These are phyloP conservation scores for Pulveroboletus ravenelii DNA, from an alignment of 768 basidiomycete genomes.

Conservation along the genomic window DNA sequence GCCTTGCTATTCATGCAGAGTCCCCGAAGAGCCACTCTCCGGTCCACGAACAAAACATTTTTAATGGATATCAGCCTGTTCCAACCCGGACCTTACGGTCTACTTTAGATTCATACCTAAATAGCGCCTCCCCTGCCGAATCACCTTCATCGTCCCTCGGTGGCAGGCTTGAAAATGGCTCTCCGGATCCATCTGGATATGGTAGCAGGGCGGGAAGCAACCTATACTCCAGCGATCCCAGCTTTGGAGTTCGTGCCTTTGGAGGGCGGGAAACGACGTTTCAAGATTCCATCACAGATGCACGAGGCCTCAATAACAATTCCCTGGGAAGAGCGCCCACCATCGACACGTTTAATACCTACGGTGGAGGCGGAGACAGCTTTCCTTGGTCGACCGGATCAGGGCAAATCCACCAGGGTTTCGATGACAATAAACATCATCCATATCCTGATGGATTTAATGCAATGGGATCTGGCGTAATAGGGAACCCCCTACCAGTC, in stretches of 20 bases:
- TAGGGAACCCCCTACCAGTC: conserved; percentile 16
- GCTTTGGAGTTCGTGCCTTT: conserved; percentile 31
- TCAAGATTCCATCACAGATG: conserved; percentile 39
- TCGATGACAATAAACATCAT: conserved; percentile 19
- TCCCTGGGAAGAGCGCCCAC: conserved; percentile 29
- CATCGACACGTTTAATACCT: conserved; percentile 38
- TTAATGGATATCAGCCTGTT: conserved; percentile 60
- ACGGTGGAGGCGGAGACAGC: conserved; percentile 27
- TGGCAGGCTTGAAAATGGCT: conserved; percentile 58
- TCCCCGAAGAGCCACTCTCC: conserved; percentile 43
- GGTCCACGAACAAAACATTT: conserved; percentile 34
- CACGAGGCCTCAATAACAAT: conserved; percentile 33
- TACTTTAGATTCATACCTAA: conserved; percentile 61
- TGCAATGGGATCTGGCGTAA: conserved; percentile 14
- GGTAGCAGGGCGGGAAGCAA: conserved; percentile 41
- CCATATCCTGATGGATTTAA: conserved; percentile 26
- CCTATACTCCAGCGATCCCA: conserved; percentile 36
- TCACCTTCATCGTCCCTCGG: conserved; percentile 74
- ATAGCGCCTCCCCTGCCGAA: conserved; percentile 53
- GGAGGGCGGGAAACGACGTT: conserved; percentile 35
- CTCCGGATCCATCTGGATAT: conserved; percentile 63
- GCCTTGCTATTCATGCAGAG: conserved; percentile 46
- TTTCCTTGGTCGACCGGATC: conserved; percentile 35
- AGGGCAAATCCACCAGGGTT: conserved; percentile 18
- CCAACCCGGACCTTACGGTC: conserved; percentile 57